Base-by-base conservation (phyloP, 305 asterid genomes). In the Solanum aculeatissimum region DNA sequence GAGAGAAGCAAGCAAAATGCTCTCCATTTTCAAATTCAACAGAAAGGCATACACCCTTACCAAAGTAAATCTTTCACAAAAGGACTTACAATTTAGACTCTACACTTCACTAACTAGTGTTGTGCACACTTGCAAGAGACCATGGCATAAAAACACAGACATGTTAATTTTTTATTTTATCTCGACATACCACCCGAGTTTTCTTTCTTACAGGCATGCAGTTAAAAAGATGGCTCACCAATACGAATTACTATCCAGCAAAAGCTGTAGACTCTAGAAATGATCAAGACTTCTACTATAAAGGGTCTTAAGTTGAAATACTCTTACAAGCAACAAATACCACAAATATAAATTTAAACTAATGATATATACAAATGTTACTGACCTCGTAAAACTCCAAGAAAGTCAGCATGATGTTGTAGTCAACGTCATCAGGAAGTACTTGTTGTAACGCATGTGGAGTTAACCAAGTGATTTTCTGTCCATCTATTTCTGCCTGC, bases 401-500 rank as follows among this genome's bases (percentile, higher is more conserved):
- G 88, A 97, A 97, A 14, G 99, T 95, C 88, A 93, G 90, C 95
- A 97, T 87, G 85, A 97, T 90, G 65, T 94, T 92, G 85, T 90
- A 97, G 90, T 97, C 99, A 78, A 97, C 99, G 71, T 93, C 98
- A 60, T 55, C 75, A 43, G 99, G 98, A 83, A 97, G 89, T 72
- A 95, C 98, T 94, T 97, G 99, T 85, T 97, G 99, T 90, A 95
- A 86, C 21, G 98, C 96, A 87, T 97, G 99, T 18, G 99, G 99
- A 88, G 98, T 93, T 86, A 97, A 90, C 99, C 99, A 97, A 19
- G 99, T 97, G 89, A 97, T 81, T 78, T 90, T 94, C 89, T 97
- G 99, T 42, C 99, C 99, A 65, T 95, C 98, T 54, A 97, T 88
- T 88, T 93, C 98, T 15, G 99, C 99, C 99, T 97, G 91, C 25